Base-by-base conservation (phyloP, 2,329 filamentous ascomycete genomes). In the Alternaria brassicicola region DNA sequence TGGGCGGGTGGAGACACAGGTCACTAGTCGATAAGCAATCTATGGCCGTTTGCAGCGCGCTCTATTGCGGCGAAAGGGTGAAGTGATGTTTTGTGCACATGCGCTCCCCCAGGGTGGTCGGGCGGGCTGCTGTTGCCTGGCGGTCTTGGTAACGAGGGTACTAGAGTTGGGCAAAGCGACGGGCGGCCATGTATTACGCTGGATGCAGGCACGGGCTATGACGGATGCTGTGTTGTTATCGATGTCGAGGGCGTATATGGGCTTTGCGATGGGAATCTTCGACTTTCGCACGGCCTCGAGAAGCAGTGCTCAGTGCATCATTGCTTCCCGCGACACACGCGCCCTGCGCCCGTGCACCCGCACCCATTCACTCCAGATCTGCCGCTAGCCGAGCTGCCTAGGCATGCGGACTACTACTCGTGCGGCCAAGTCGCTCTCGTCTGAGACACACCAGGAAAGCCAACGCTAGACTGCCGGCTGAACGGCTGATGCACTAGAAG, bases 61-160 rank as follows among this genome's bases (percentile, higher is more conserved):
- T 52, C 45, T 46, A 39, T 36, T 6, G 52, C 25, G 26, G 33
- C 41, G 35, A 50, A 28, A 46, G 51, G 26, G 33, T 54, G 15
- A 28, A 6, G 45, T 47, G 23, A 19, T 46, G 31, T 15, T 36
- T 33, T 39, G 28, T 30, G 12, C 7, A 47, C 50, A 54, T 58
- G 58, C 17, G 46, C 25, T 48, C 28, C 47, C 28, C 31, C 39
- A 25, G 42, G 49, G 55, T 36, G 46, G 15, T 33, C n/a, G 25
- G 53, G 43, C n/a, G 25, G 53, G 43, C 36, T 42, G 38, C 48
- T 64, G 65, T 30, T 67, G 65, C 65, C 63, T 67, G 55, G 55
- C 26, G 23, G 25, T 39, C 46, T 46, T 41, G 56, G 46, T 26
- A 25, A 31, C 46, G 38, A 46, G 13, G 21, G 47, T 49, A 43